Conservation (phyloP, 768 basidiomycete genomes). For the Leucosporidium yakuticum region DNA sequence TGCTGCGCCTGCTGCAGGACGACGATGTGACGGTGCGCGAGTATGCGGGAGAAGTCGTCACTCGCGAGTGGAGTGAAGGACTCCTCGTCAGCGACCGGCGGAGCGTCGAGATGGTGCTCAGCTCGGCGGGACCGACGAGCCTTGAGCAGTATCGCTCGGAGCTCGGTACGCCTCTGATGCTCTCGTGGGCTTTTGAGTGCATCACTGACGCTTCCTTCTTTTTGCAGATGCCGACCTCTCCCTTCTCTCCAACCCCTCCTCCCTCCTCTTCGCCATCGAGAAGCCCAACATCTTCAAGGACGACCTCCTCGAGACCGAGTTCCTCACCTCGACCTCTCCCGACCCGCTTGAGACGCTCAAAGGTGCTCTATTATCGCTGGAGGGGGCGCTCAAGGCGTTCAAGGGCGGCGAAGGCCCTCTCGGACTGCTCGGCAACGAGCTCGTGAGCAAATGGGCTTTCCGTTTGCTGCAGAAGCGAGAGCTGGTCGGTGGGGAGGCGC, state of each 20-base stretch:
- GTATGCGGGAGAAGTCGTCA: conserved; percentile 10
- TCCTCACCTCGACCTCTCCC: neutral
- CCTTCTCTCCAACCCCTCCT: conserved; percentile 23
- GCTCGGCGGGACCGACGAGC: neutral
- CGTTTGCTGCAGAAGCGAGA: neutral
- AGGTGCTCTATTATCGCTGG: neutral
- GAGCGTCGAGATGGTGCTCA: conserved; percentile 9
- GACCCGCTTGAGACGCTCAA: too few relatives aligned
- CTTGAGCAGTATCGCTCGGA: neutral
- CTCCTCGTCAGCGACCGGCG: neutral
- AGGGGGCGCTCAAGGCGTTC: neutral
- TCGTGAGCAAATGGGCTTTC: conserved; percentile 20
- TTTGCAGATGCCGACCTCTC: conserved; percentile 14
- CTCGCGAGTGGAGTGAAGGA: conserved; percentile 5
- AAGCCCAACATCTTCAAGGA: conserved; percentile 33
- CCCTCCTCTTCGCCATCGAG: conserved; percentile 32
- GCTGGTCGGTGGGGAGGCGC: neutral
- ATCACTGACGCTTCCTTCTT: too few relatives aligned
- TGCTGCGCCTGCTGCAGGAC: conserved; percentile 27
- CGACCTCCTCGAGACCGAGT: conserved; percentile 17
- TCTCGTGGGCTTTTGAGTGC: neutral
- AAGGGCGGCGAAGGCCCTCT: conserved; percentile 17
- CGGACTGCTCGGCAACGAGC: conserved; percentile 22
- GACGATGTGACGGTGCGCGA: conserved; percentile 28
- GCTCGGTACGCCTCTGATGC: neutral